These are phyloP conservation scores for Wickerhamomyces subpelliculosus DNA, from an alignment of 805 yeast species.

Conservation along the genomic window DNA sequence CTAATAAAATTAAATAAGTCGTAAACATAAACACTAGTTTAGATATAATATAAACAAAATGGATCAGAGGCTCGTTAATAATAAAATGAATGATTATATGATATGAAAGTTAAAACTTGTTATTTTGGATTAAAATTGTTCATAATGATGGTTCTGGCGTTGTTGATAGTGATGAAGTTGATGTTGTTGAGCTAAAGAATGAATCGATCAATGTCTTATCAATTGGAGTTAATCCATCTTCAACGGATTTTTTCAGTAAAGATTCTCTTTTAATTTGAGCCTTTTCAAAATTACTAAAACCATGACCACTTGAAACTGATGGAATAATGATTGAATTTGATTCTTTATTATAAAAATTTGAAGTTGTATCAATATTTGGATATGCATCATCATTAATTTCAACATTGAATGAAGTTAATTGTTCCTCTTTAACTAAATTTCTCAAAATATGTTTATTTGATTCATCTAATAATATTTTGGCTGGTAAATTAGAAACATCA, in stretches of 20 bases:
- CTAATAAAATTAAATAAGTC: too few relatives aligned
- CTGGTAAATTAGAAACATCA: slow-evolving; percentile 20
- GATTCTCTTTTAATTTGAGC: slow-evolving; percentile 16
- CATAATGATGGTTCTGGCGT: not conserved
- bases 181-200: slow-evolving; percentile 1
- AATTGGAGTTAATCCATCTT: slow-evolving; percentile 8
- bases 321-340: slow-evolving; percentile 21
- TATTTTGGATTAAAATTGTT: not conserved
- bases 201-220: slow-evolving; percentile 15
- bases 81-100: too few relatives aligned
- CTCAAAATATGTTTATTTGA: slow-evolving; percentile 17
- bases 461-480: slow-evolving; percentile 20
- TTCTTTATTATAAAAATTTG: slow-evolving; percentile 15
- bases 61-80: too few relatives aligned
- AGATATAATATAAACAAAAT: too few relatives aligned
- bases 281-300: slow-evolving; percentile 16
- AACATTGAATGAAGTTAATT: slow-evolving; percentile 19
- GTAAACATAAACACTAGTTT: too few relatives aligned
- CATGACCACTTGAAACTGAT: slow-evolving; percentile 12
- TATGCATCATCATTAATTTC: slow-evolving; percentile 15
- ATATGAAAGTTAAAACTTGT: not conserved
- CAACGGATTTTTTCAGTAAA: slow-evolving; percentile 8
- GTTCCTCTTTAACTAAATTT: slow-evolving; percentile 21
- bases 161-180: too few relatives aligned
- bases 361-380: slow-evolving; percentile 18